Percentiles rank a stretch among this genome's conserved stretches.
phyloP scores from a whole-genome alignment of 495 filamentous ascomycete genomes.

The Penicillium subrubescens region DNA sequence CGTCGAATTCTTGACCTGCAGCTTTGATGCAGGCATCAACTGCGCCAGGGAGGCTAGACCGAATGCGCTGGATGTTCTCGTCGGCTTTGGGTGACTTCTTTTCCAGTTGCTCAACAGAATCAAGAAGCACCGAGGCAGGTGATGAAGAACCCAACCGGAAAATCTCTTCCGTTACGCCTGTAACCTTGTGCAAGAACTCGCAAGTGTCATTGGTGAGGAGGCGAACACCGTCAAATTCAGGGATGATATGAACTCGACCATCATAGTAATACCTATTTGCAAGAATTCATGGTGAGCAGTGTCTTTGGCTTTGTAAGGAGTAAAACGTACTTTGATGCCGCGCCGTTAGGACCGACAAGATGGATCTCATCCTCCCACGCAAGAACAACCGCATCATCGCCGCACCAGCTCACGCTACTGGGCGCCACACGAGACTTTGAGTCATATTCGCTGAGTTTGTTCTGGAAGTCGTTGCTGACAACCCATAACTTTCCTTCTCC shows the following conservation, averaged over 20 bases:
- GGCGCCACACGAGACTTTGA: conserved; percentile 82
- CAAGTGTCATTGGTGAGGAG: conserved; percentile 88
- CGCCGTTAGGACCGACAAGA: conserved; percentile 81
- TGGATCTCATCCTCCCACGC: conserved; percentile 99
- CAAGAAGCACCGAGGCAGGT: conserved; percentile 85
- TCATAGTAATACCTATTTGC: conserved; percentile 78
- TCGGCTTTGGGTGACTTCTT: conserved; percentile 95
- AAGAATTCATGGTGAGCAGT: conserved; percentile 14
- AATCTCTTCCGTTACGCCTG: conserved; percentile 77
- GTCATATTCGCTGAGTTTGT: conserved; percentile 87
- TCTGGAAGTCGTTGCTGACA: conserved; percentile 91
- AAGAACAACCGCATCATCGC: conserved; percentile 89
- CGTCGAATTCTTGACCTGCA: conserved; percentile 86
- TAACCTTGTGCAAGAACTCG: conserved; percentile 93
- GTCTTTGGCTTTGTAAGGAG: not conserved
- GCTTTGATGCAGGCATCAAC: conserved; percentile 91
- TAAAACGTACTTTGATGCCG: conserved; percentile 60
- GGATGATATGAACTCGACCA: conserved; percentile 82
- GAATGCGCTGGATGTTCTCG: conserved; percentile 93
- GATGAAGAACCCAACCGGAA: conserved; percentile 85
- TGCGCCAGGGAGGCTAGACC: conserved; percentile 81
- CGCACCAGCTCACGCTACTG: conserved; percentile 92
- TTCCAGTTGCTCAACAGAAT: conserved; percentile 89
- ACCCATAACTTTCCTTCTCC: conserved; percentile 86
- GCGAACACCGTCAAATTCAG: conserved; percentile 86